Conservation (phyloP, 1,139 yeast species). For the Yamadazyma friedrichii region DNA sequence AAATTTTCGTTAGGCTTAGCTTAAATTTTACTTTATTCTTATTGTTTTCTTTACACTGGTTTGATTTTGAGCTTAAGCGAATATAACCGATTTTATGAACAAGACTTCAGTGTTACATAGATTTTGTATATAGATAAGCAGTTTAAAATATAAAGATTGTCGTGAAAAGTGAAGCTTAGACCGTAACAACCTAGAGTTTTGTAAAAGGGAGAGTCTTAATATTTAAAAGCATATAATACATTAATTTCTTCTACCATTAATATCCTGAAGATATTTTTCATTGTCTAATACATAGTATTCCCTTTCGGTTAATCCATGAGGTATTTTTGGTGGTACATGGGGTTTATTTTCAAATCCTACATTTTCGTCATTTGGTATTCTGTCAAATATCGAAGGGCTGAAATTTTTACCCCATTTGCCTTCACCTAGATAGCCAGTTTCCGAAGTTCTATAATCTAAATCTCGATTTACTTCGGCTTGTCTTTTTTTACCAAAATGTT, state of each 20-base stretch:
- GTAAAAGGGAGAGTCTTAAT: too few species aligned
- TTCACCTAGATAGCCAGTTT: conserved; percentile 39
- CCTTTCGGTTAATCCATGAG: conserved; percentile 45
- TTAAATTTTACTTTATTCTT: too few species aligned
- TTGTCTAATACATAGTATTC: conserved; percentile 48
- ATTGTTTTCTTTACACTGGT: too few species aligned
- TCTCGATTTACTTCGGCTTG: conserved; percentile 21
- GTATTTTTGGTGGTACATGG: conserved; percentile 54
- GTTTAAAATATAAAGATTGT: too few species aligned
- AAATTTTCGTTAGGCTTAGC: too few species aligned
- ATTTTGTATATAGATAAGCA: too few species aligned
- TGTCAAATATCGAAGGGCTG: conserved; percentile 42
- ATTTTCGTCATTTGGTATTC: conserved; percentile 26
- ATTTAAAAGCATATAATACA: neutral
- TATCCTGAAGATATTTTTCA: conserved; percentile 42
- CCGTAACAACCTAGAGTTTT: too few species aligned
- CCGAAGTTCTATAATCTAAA: conserved; percentile 25
- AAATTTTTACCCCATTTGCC: conserved; percentile 36
- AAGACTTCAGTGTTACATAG: too few species aligned
- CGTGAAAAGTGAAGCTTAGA: too few species aligned
- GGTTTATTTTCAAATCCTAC: conserved; percentile 35
- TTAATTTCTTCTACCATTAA: conserved; percentile 35
- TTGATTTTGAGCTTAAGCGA: too few species aligned
- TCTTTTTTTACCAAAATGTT: conserved; percentile 24
- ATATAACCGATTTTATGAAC: too few species aligned